These are phyloP conservation scores for Vanrija sp. DNA, from an alignment of 1,284 basidiomycete species.

Conservation along the genomic window DNA sequence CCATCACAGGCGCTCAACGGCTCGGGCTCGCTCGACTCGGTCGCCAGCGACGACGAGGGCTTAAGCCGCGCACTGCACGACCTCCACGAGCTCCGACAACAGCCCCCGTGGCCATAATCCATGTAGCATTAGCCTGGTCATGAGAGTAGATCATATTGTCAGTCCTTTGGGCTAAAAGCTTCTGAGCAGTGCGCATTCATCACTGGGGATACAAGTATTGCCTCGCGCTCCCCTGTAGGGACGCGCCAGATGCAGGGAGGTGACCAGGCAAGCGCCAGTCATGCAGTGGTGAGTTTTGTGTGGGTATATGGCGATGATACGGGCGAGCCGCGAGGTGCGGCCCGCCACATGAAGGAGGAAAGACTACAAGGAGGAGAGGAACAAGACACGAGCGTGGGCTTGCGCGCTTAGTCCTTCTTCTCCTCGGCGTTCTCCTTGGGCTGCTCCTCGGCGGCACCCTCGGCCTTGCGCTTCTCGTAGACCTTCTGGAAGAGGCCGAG, in stretches of 20 bases:
- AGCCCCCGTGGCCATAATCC: too few relatives aligned
- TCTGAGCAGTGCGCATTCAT: slow-evolving; percentile 22
- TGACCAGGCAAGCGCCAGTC: slow-evolving; percentile 3
- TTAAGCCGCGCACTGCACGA: too few relatives aligned
- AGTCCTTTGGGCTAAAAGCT: background rate
- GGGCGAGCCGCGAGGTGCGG: too few relatives aligned
- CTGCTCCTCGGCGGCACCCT: slow-evolving; percentile 55
- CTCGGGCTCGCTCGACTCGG: background rate
- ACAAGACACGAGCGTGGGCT: background rate
- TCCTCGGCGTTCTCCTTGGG: slow-evolving; percentile 23
- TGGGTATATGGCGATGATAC: slow-evolving; percentile 4
- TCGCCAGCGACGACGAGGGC: background rate
- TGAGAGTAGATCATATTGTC: background rate
- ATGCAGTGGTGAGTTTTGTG: slow-evolving; percentile 14
- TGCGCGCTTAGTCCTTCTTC: slow-evolving; percentile 42
- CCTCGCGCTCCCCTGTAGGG: slow-evolving; percentile 7
- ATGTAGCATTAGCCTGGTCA: too few relatives aligned
- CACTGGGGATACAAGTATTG: slow-evolving; percentile 14
- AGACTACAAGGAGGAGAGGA: background rate
- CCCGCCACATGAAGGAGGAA: too few relatives aligned
- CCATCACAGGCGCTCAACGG: background rate
- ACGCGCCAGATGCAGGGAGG: slow-evolving; percentile 3
- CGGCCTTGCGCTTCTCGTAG: slow-evolving; percentile 79
- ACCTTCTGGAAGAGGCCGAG: slow-evolving; percentile 98
- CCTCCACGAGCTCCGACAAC: too few relatives aligned